These are phyloP conservation scores for Epichloe typhina DNA, from an alignment of 2,329 filamentous ascomycete genomes.

Conservation along the genomic window DNA sequence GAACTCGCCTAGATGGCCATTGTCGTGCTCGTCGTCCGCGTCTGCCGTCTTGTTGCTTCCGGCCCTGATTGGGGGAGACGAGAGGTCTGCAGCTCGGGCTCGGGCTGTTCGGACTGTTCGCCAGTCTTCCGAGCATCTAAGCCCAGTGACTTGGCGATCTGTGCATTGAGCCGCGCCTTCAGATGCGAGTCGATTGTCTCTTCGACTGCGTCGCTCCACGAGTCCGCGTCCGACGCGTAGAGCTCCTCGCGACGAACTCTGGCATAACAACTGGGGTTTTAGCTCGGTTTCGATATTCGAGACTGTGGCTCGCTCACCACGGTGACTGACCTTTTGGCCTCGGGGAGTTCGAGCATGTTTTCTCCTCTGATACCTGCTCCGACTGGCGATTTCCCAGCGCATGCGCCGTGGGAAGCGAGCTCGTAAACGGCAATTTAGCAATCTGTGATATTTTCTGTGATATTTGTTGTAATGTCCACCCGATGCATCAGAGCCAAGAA, in stretches of 20 bases:
- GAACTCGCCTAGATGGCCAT: constrained; percentile 28
- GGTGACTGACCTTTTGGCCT: constrained; percentile 18
- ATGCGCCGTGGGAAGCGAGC: not conserved
- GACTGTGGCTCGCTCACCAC: too few relatives aligned
- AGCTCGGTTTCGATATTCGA: not conserved
- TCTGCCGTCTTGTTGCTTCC: constrained; percentile 4
- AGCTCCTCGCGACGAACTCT: constrained; percentile 46
- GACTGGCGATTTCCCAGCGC: not conserved
- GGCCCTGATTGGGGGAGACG: too few relatives aligned
- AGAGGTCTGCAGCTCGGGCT: not conserved
- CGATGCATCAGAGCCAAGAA: not conserved
- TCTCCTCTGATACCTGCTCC: too few relatives aligned
- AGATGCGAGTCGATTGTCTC: constrained; percentile 24
- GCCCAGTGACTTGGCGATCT: constrained; percentile 33
- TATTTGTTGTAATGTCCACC: too few relatives aligned
- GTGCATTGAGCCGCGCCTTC: constrained; percentile 32
- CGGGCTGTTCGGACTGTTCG: not conserved
- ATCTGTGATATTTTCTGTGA: not conserved
- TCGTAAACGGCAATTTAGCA: not conserved
- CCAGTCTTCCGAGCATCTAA: constrained; percentile 17
- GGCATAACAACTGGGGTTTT: not conserved
- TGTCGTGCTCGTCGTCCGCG: constrained; percentile 12
- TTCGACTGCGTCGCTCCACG: constrained; percentile 15
- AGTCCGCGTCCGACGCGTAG: constrained; percentile 21
- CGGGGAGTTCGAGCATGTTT: constrained; percentile 18